phyloP scores from a whole-genome alignment of 495 filamentous ascomycete species.

The Terfezia claveryi region DNA sequence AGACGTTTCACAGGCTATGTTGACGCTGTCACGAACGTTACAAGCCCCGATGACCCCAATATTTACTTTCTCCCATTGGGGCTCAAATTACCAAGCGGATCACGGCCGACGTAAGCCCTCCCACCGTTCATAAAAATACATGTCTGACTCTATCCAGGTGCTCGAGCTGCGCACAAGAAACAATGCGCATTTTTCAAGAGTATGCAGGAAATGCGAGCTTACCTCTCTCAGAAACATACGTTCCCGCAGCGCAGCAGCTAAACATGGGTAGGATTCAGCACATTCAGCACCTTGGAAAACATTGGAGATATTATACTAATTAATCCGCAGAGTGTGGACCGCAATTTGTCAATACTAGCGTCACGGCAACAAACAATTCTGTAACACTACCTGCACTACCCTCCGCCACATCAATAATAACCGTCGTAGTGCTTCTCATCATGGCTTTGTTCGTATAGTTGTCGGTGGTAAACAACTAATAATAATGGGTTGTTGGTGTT shows the following conservation, averaged over 20 bases:
- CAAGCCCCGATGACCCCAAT: slow-evolving; percentile 43
- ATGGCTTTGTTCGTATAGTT: too few relatives aligned
- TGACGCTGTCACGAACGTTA: slow-evolving; percentile 55
- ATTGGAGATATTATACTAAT: neutral
- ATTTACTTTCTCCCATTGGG: slow-evolving; percentile 74
- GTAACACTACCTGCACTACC: too few relatives aligned
- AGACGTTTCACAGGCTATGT: slow-evolving; percentile 35
- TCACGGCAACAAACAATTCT: neutral
- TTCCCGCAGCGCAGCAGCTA: slow-evolving; percentile 38
- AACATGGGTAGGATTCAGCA: slow-evolving; percentile 23
- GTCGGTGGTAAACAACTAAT: too few relatives aligned
- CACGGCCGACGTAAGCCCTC: slow-evolving; percentile 30
- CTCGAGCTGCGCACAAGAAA: slow-evolving; percentile 41
- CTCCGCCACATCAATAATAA: too few relatives aligned
- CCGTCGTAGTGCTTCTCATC: too few relatives aligned
- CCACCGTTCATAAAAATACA: neutral
- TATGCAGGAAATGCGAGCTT: slow-evolving; percentile 37
- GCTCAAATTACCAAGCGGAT: slow-evolving; percentile 35
- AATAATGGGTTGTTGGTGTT: too few relatives aligned
- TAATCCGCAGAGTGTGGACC: neutral
- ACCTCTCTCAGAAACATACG: slow-evolving; percentile 36
- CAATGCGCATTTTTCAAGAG: slow-evolving; percentile 44
- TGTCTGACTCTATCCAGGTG: slow-evolving; percentile 23
- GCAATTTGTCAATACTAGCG: neutral
- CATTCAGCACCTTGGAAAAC: neutral